Evolutionary conservation across 345 rosid genomes (phyloP), one percentile per base, ranked within the genome.

Genomic region (Boechera stricta): DNA sequence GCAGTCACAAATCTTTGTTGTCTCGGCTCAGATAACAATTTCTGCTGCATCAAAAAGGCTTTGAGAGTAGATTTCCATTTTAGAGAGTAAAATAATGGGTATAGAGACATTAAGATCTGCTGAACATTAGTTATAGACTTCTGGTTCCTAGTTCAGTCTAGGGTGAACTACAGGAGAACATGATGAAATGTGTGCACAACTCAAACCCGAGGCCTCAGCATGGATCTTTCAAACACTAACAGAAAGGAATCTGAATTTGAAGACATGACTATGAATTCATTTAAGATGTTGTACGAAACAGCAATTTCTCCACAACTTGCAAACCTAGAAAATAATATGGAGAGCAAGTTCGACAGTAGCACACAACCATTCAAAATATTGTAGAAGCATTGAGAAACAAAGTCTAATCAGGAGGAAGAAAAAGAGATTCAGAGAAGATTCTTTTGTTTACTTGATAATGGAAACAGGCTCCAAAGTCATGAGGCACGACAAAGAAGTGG

Each of bases 381-480:
- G 5, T 33, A 38, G 6, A 58, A 12, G 68, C 68, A 60, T 29
- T 28, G 47, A 31, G 13, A 44, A 38, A 49, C 44, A 65, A 72
- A 24, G 42, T 6, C 63, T 33, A 45, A 45, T 31, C 36, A 45
- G n/a, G 18, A 61, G 29, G 36, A 36, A 47, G 51, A 6, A 33
- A 45, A 16, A 24, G 38, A 55, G 66, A 66, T 33, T 18, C 42
- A 54, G 39, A 42, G 49, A 24, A 56, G 38, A 28, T 18, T 2
- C 3, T 52, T 42, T n/a, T 32, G 61, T 71, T 83, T 79, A 92
- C 98, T 79, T 87, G 98, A 79, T 95, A 95, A 78, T 95, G 99
- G 79, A 95, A 95, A 87, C 99, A 95, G 52, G 97, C 93, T 74
- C 98, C 99, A 79, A 95, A 95, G 79, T 95, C 99, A 86, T 91